Evolutionary conservation across 192 early-diverging fungal species (phyloP).

Genomic region (Cetraspora pellucida): DNA sequence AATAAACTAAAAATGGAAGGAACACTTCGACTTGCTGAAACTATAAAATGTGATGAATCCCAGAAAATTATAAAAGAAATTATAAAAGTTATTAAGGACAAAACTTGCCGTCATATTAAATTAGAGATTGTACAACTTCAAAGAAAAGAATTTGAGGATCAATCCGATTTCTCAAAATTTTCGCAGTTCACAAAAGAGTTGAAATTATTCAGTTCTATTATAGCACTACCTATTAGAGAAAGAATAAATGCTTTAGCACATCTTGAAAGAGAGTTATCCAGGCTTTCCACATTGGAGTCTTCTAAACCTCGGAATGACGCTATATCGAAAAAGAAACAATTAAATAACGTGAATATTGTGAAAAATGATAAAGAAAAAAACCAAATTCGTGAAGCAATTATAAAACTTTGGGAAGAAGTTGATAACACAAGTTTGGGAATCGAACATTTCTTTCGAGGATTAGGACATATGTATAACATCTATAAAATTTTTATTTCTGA

Average conservation of each 20-base stretch:
- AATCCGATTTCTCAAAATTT: neutral
- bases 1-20: neutral
- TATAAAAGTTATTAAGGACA: constrained; percentile 12
- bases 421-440: constrained; percentile 17
- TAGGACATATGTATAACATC: no score
- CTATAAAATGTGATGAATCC: neutral
- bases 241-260: constrained; percentile 18
- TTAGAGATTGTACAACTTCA: constrained; percentile 11
- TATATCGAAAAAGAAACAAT: constrained; percentile 1
- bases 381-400: neutral
- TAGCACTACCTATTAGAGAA: constrained; percentile 1
- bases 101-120: constrained; percentile 5
- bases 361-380: neutral
- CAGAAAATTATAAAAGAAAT: neutral
- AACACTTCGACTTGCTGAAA: constrained; percentile 12
- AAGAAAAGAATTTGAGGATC: neutral
- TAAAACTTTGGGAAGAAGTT: constrained; percentile 6
- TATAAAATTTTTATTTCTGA: no score
- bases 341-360: neutral
- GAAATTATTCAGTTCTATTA: neutral
- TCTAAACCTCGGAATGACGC: neutral
- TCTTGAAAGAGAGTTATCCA: constrained; percentile 27
- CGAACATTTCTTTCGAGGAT: no score
- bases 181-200: neutral
- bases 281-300: neutral